phyloP scores from a whole-genome alignment of 768 basidiomycete genomes.

The Phylloporus sp. region DNA sequence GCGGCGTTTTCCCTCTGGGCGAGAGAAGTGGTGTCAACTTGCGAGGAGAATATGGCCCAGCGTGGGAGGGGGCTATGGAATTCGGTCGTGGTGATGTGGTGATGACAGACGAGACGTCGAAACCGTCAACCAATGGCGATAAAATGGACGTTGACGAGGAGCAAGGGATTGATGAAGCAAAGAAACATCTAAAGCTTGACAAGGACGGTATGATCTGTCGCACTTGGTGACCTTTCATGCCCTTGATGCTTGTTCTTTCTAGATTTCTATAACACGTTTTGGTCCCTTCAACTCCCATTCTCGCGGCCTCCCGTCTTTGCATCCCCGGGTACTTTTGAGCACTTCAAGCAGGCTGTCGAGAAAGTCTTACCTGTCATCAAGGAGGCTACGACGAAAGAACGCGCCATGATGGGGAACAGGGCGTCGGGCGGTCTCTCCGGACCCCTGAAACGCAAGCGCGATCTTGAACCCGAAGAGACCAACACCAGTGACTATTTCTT shows the following conservation, averaged over 20 bases:
- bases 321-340: slow-evolving; percentile 46
- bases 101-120: slow-evolving; percentile 27
- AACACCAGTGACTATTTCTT: slow-evolving; percentile 75
- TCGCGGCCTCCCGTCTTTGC: slow-evolving; percentile 74
- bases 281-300: slow-evolving; percentile 83
- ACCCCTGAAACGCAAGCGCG: slow-evolving; percentile 62
- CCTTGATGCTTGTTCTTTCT: slow-evolving; percentile 6
- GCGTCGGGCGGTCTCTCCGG: slow-evolving; percentile 34
- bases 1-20: slow-evolving; percentile 78
- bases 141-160: slow-evolving; percentile 62
- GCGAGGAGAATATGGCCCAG: slow-evolving; percentile 78
- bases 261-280: slow-evolving; percentile 87
- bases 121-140: slow-evolving; percentile 35
- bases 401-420: slow-evolving; percentile 80
- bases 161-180: slow-evolving; percentile 20
- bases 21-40: slow-evolving; percentile 91
- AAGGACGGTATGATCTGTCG: slow-evolving; percentile 51
- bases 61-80: slow-evolving; percentile 64
- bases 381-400: slow-evolving; percentile 84
- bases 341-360: slow-evolving; percentile 67
- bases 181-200: slow-evolving; percentile 42
- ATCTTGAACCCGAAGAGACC: slow-evolving; percentile 47
- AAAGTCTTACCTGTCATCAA: slow-evolving; percentile 75
- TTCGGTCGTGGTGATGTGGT: slow-evolving; percentile 32
- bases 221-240: background rate